These are phyloP conservation scores for Malus sieversii DNA, from an alignment of 306 rosid genomes.

Conservation along the genomic window DNA sequence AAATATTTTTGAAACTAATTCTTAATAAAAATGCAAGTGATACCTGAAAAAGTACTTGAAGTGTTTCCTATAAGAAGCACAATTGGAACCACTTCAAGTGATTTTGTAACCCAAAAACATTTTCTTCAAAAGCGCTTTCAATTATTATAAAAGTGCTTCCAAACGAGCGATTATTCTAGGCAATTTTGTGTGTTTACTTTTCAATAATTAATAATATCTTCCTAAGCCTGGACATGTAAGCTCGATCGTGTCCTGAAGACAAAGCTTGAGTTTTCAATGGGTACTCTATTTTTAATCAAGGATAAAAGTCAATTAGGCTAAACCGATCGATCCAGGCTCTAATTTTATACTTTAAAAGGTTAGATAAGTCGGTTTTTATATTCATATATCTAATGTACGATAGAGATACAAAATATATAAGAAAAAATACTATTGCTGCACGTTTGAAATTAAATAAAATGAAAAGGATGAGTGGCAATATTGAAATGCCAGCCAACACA, in stretches of 20 bases:
- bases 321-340: neutral
- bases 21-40: too few species aligned
- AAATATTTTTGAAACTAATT: too few species aligned
- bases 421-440: neutral
- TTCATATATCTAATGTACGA: neutral
- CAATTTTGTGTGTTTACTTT: neutral
- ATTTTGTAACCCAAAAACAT: too few species aligned
- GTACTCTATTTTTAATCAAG: neutral
- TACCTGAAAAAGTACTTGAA: too few species aligned
- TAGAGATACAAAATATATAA: neutral
- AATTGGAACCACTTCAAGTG: too few species aligned
- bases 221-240: neutral
- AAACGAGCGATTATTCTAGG: neutral
- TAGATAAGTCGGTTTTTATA: neutral
- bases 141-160: too few species aligned
- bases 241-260: too few species aligned
- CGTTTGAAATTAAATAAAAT: neutral
- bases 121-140: too few species aligned
- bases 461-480: neutral
- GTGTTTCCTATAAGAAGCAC: too few species aligned
- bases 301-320: too few species aligned
- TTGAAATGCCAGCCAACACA: neutral
- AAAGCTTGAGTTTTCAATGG: neutral
- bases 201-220: too few species aligned
- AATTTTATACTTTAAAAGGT: neutral